A percentile compares a stretch with the other conserved stretches of the same genome.
Conservation (phyloP, 163 green algal genomes). For the Prototheca wickerhamii region DNA sequence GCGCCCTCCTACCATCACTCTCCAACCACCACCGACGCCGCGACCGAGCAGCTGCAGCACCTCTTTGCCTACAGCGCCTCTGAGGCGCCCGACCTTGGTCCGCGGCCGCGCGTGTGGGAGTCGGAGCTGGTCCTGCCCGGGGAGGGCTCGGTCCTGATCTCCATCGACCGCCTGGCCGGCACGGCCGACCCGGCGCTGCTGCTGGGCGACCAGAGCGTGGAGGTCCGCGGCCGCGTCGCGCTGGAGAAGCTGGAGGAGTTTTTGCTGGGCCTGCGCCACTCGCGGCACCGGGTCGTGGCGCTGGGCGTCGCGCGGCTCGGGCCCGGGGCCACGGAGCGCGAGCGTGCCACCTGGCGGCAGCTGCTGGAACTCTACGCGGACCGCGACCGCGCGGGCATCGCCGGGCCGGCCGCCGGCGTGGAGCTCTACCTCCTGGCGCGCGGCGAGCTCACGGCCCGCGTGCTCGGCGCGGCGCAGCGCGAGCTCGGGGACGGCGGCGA, state of each 20-base stretch:
- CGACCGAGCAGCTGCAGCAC: not conserved
- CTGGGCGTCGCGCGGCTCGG: not conserved
- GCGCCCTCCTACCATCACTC: too few species aligned
- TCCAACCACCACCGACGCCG: too few species aligned
- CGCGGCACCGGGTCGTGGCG: not conserved
- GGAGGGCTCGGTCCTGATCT: not conserved
- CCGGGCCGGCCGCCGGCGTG: not conserved
- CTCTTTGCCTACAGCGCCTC: not conserved
- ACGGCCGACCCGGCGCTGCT: not conserved
- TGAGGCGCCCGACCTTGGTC: not conserved
- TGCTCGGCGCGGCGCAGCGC: not conserved
- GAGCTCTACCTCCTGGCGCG: not conserved
- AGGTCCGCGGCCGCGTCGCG: not conserved
- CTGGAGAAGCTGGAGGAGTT: constrained; percentile 1
- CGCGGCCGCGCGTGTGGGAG: not conserved
- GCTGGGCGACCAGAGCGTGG: not conserved
- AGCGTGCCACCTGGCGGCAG: not conserved
- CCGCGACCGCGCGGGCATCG: not conserved
- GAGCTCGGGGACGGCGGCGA: not conserved
- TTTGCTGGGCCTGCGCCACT: not conserved
- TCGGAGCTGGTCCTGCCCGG: not conserved
- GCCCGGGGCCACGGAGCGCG: not conserved
- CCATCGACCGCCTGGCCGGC: not conserved
- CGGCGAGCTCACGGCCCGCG: not conserved
- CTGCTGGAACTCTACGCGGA: not conserved